Evolutionary conservation across 108 stramenopile genomes (phyloP).

Genomic region (Poteriospumella lacustris): DNA sequence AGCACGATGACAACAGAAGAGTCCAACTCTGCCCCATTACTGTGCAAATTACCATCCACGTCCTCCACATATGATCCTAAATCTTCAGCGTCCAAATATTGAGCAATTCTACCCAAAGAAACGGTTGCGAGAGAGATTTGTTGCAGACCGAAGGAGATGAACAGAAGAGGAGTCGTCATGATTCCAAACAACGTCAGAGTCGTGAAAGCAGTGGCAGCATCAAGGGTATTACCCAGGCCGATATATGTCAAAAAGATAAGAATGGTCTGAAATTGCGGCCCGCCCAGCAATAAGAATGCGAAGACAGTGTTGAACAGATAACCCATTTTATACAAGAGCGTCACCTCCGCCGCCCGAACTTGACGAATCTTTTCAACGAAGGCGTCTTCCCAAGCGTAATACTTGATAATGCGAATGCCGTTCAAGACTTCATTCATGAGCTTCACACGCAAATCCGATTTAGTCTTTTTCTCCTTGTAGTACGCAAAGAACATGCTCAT

Average conservation of each 20-base stretch:
- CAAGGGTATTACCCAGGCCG: slow-evolving; percentile 57
- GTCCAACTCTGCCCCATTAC: slow-evolving; percentile 59
- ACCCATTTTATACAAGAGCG: slow-evolving; percentile 54
- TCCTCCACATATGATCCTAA: slow-evolving; percentile 56
- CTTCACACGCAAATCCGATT: slow-evolving; percentile 39
- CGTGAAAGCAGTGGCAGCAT: slow-evolving; percentile 73
- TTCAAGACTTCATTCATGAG: slow-evolving; percentile 42
- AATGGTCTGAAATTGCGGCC: slow-evolving; percentile 78
- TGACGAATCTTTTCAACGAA: slow-evolving; percentile 28
- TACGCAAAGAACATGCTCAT: too few relatives aligned
- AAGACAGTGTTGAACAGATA: slow-evolving; percentile 73
- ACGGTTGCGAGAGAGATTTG: slow-evolving; percentile 72
- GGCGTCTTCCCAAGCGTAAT: slow-evolving; percentile 50
- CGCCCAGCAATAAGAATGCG: slow-evolving; percentile 68
- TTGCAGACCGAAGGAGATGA: slow-evolving; percentile 78
- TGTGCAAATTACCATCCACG: slow-evolving; percentile 48
- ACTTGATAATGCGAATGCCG: slow-evolving; percentile 54
- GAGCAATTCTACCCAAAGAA: slow-evolving; percentile 64
- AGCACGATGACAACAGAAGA: too few relatives aligned
- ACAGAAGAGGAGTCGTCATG: slow-evolving; percentile 85
- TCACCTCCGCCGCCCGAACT: background rate
- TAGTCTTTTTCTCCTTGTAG: too few relatives aligned
- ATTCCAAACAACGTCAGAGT: slow-evolving; percentile 64
- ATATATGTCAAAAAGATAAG: slow-evolving; percentile 78
- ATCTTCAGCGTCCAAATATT: slow-evolving; percentile 68